Evolutionary conservation across 192 early-diverging fungal species (phyloP).

Genomic region (Coemansia sp.): DNA sequence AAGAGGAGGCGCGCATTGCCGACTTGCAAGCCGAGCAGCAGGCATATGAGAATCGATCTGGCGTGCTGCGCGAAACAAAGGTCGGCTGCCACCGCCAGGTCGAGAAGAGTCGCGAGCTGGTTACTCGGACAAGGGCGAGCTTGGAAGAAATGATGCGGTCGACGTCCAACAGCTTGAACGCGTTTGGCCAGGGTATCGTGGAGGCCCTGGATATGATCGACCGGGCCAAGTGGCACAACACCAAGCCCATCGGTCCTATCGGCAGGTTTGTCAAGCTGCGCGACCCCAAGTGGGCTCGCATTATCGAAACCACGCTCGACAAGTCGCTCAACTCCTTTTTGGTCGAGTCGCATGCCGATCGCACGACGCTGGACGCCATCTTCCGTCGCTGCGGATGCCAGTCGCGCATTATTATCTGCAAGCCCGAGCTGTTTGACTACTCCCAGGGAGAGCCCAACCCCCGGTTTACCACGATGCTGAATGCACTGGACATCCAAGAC

Average conservation of each 20-base stretch:
- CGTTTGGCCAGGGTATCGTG: slow-evolving; percentile 69
- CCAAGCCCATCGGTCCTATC: slow-evolving; percentile 67
- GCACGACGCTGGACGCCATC: slow-evolving; percentile 55
- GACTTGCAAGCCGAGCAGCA: slow-evolving; percentile 34
- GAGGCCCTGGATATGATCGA: slow-evolving; percentile 60
- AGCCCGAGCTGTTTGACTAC: slow-evolving; percentile 68
- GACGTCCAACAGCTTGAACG: slow-evolving; percentile 64
- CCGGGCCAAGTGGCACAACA: slow-evolving; percentile 43
- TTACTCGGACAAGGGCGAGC: slow-evolving; percentile 19
- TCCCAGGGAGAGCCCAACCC: slow-evolving; percentile 60
- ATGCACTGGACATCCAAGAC: slow-evolving; percentile 59
- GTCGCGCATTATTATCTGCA: slow-evolving; percentile 62
- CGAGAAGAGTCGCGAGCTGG: slow-evolving; percentile 15
- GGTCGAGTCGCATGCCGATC: slow-evolving; percentile 67
- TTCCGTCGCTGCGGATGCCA: slow-evolving; percentile 52
- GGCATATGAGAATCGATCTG: slow-evolving; percentile 19
- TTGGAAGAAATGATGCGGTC: slow-evolving; percentile 59
- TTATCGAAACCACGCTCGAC: slow-evolving; percentile 66
- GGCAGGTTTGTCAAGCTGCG: slow-evolving; percentile 63
- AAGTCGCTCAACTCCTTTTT: slow-evolving; percentile 64
- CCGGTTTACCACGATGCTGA: slow-evolving; percentile 62
- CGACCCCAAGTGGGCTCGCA: slow-evolving; percentile 56
- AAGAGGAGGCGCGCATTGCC: slow-evolving; percentile 30
- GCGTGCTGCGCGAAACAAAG: slow-evolving; percentile 24
- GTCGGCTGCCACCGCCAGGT: slow-evolving; percentile 10